phyloP scores from a whole-genome alignment of 371 early-diverging fungal genomes.

The Saksenaea vasiformis region DNA sequence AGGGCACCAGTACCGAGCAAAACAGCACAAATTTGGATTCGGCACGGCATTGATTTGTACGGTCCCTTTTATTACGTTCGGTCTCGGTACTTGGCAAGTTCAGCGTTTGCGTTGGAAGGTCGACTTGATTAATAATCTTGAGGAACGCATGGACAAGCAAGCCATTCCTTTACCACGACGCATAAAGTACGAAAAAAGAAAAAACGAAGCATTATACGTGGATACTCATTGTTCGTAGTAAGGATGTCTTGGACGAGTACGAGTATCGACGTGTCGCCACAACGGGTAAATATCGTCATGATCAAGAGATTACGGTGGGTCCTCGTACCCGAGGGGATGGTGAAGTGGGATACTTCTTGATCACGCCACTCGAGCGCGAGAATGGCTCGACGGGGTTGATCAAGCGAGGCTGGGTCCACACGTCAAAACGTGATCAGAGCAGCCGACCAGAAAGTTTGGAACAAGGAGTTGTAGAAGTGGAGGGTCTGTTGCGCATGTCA shows the following conservation, averaged over 20 bases:
- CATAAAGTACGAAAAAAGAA: slow-evolving; percentile 50
- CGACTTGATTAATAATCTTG: slow-evolving; percentile 71
- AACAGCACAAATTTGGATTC: slow-evolving; percentile 33
- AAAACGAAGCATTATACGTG: background rate
- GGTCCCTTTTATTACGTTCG: slow-evolving; percentile 81
- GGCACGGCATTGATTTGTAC: slow-evolving; percentile 51
- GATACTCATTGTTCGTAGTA: slow-evolving; percentile 23
- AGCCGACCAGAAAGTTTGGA: slow-evolving; percentile 61
- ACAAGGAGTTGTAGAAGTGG: slow-evolving; percentile 55
- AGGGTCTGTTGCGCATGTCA: slow-evolving; percentile 64
- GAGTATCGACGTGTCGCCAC: slow-evolving; percentile 76
- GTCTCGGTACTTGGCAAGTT: slow-evolving; percentile 91
- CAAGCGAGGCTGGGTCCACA: slow-evolving; percentile 88
- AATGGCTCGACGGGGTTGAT: slow-evolving; percentile 79
- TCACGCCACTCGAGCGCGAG: slow-evolving; percentile 84
- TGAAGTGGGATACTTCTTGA: slow-evolving; percentile 76
- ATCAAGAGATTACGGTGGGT: slow-evolving; percentile 78
- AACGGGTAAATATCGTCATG: slow-evolving; percentile 70
- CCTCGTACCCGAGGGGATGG: slow-evolving; percentile 78
- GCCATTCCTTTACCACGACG: slow-evolving; percentile 73
- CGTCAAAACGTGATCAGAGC: slow-evolving; percentile 62
- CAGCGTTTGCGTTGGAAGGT: slow-evolving; percentile 91
- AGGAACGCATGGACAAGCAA: slow-evolving; percentile 63
- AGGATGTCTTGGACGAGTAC: slow-evolving; percentile 57
- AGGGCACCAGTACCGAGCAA: slow-evolving; percentile 16